These are phyloP conservation scores for Erythrobasidium hasegawianum DNA, from an alignment of 1,284 basidiomycete genomes.

Conservation along the genomic window DNA sequence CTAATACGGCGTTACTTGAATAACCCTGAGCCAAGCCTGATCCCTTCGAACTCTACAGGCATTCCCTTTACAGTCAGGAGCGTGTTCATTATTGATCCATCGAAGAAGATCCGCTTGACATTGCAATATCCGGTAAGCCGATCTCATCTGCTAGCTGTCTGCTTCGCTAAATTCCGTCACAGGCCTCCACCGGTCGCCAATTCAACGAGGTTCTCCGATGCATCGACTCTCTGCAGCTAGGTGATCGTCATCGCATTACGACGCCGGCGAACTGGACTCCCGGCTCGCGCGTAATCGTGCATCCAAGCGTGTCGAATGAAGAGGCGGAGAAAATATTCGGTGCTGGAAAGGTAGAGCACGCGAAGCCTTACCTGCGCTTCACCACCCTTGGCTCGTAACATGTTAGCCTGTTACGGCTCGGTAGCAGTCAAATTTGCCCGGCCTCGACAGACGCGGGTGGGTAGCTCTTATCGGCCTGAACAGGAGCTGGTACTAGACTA, in stretches of 20 bases:
- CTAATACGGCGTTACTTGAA: neutral
- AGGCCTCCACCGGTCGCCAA: conserved; percentile 54
- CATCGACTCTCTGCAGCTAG: conserved; percentile 83
- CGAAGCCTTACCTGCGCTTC: conserved; percentile 49
- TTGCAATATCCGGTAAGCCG: conserved; percentile 71
- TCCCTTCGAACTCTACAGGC: conserved; percentile 30
- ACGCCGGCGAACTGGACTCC: conserved; percentile 92
- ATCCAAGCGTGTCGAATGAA: conserved; percentile 78
- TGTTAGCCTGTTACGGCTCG: no score
- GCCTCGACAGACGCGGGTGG: no score
- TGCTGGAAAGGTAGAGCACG: conserved; percentile 51
- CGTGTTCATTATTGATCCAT: conserved; percentile 89
- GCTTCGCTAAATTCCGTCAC: conserved; percentile 48
- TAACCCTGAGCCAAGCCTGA: neutral
- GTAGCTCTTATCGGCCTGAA: no score
- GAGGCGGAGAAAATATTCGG: conserved; percentile 87
- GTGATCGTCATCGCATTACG: conserved; percentile 73
- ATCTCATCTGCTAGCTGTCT: conserved; percentile 61
- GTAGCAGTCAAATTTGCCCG: no score
- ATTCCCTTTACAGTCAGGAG: conserved; percentile 75
- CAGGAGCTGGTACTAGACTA: no score
- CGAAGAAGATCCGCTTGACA: conserved; percentile 82
- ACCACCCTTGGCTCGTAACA: conserved; percentile 37
- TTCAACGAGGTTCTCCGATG: conserved; percentile 79
- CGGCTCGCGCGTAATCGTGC: conserved; percentile 91